Evolutionary conservation across 139 green algal genomes (phyloP), one percentile per base, ranked within the genome.

Genomic region (Yamagishiella unicocca): DNA sequence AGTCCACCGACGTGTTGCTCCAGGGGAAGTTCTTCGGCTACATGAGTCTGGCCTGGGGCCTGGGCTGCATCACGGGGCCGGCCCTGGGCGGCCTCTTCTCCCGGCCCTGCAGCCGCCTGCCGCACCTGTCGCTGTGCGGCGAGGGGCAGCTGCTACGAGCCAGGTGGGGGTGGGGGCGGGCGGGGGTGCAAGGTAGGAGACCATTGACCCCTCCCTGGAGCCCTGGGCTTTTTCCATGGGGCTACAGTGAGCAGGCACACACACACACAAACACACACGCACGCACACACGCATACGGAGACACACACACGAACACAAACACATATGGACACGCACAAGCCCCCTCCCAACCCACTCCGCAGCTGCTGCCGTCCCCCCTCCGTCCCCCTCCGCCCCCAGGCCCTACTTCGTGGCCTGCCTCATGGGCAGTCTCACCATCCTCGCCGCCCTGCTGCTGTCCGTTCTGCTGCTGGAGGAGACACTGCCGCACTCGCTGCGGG

Each of bases 381-480:
- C 14, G 9, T 35, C 14, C 58, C 58, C 33, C 68, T 37, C 8
- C 27, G 4, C 45, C 53, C 58, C 46, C 90, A 95, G 93, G 84
- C 94, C 93, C 2, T 97, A 92, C 82, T 82, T 97, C 8, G 84
- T 96, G 40, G 89, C 92, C 27, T 97, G 94, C 84, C 61, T 94
- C 19, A 54, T 93, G n/a, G 90, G 66, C 14, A 82, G 78, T 3
- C 1, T 91, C 14, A 89, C 88, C 37, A 64, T 93, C 0, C 43
- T 94, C 27, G 68, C 45, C 22, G 19, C 66, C 2, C 14, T 87
- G 46, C 75, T 87, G 31, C 53, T 74, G 25, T 67, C 29, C 19
- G 55, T 78, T 40, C 40, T 93, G 0, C 25, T 93, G 45, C 82
- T 97, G n/a, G 43, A 92, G 9, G 94, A 97, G 79, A 95, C 94